Conservation (phyloP, 352 stramenopile genomes). For the Globisporangium iwayamae region DNA sequence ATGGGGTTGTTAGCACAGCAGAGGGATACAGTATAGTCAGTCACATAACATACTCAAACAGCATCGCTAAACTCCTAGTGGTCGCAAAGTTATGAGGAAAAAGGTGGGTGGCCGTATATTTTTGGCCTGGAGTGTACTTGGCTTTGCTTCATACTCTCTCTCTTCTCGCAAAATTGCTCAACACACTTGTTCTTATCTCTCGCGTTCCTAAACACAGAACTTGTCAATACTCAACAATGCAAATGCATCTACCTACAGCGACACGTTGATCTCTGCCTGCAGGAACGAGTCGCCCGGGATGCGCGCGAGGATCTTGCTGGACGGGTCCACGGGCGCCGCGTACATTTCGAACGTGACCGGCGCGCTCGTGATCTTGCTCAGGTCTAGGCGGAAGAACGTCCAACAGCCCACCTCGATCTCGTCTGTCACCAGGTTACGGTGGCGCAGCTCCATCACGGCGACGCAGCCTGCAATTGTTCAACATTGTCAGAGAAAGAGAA, state of each 20-base stretch:
- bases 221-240: constrained; percentile 2
- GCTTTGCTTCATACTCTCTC: not conserved
- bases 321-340: constrained; percentile 73
- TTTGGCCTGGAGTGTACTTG: too few relatives aligned
- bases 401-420: constrained; percentile 86
- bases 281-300: constrained; percentile 86
- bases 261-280: constrained; percentile 87
- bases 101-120: too few relatives aligned
- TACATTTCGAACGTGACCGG: constrained; percentile 89
- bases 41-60: too few relatives aligned
- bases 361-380: constrained; percentile 86
- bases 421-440: constrained; percentile 79
- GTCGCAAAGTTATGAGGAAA: too few relatives aligned
- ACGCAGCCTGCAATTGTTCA: constrained; percentile 56
- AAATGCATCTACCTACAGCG: constrained; percentile 55
- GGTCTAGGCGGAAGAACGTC: constrained; percentile 87
- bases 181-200: not conserved
- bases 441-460: constrained; percentile 82
- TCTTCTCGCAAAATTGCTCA: not conserved
- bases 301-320: constrained; percentile 83
- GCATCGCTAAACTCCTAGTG: too few relatives aligned
- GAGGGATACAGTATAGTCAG: too few relatives aligned
- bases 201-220: not conserved
- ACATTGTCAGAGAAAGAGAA: constrained; percentile 3
- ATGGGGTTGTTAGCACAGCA: too few relatives aligned